These are phyloP conservation scores for Ogataea neopini DNA, from an alignment of 805 yeast genomes.

Conservation along the genomic window DNA sequence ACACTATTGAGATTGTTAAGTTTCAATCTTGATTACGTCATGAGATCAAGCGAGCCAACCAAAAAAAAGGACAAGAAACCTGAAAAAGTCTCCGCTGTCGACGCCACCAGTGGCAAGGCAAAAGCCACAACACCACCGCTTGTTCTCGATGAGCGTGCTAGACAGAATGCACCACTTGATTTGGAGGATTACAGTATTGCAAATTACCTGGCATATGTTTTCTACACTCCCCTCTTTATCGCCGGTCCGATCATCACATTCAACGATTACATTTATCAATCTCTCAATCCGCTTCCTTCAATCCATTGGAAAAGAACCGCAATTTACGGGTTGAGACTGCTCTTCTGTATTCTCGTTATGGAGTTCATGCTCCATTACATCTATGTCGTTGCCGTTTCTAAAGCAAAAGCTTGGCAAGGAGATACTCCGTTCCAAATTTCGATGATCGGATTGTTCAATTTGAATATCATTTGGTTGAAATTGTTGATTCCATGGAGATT, in stretches of 20 bases:
- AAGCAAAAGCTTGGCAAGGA: constrained; percentile 85
- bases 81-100: too few species aligned
- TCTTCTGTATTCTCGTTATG: constrained; percentile 80
- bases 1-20: constrained; percentile 82
- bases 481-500: constrained; percentile 94
- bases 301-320: constrained; percentile 53
- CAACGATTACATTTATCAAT: constrained; percentile 85
- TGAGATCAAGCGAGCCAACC: constrained; percentile 25
- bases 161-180: constrained; percentile 65
- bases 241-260: constrained; percentile 95
- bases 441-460: constrained; percentile 89
- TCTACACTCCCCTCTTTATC: constrained; percentile 86
- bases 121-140: too few species aligned
- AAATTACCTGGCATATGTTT: constrained; percentile 73
- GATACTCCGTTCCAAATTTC: constrained; percentile 91
- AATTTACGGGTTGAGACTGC: constrained; percentile 66
- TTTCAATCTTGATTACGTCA: constrained; percentile 74
- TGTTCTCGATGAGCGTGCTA: constrained; percentile 53
- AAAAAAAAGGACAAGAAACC: constrained; percentile 19
- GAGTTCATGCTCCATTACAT: constrained; percentile 84
- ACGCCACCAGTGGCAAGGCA: too few species aligned
- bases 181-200: constrained; percentile 57
- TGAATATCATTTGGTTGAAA: constrained; percentile 92
- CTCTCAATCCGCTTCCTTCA: constrained; percentile 57
- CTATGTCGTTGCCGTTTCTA: constrained; percentile 92